Conservation (phyloP, 75 land plant species). For the Picea glauca region DNA sequence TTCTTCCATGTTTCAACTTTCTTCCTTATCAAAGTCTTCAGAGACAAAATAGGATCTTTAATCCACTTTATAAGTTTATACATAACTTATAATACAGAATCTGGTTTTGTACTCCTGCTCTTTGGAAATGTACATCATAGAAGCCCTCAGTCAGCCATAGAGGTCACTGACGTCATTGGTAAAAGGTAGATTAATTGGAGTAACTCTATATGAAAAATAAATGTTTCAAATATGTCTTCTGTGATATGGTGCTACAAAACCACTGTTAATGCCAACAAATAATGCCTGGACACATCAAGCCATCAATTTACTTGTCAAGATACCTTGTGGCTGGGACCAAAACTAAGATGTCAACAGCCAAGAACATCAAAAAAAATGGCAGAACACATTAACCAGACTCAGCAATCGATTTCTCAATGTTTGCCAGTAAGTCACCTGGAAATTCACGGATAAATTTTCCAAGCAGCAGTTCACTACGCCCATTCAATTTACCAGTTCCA, state of each 20-base stretch:
- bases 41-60: no score
- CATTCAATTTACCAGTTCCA: constrained; percentile 91
- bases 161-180: background rate
- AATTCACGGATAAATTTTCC: constrained; percentile 84
- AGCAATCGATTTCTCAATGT: background rate
- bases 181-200: no score
- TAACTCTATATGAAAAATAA: no score
- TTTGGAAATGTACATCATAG: background rate
- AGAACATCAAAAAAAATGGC: background rate
- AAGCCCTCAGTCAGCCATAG: background rate
- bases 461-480: constrained; percentile 88
- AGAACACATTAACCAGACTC: background rate
- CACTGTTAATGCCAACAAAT: no score
- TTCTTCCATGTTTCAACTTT: no score
- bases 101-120: no score
- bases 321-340: background rate
- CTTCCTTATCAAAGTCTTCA: no score
- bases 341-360: background rate
- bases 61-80: no score
- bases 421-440: constrained; percentile 33
- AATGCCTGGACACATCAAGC: background rate
- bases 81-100: no score
- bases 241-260: background rate
- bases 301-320: constrained; percentile 3
- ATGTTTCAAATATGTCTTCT: background rate